Percentiles rank a stretch among this genome's conserved stretches.
Evolutionary conservation across 139 green algal species (phyloP).

Genomic region (Chlamydomonas asymmetrica): DNA sequence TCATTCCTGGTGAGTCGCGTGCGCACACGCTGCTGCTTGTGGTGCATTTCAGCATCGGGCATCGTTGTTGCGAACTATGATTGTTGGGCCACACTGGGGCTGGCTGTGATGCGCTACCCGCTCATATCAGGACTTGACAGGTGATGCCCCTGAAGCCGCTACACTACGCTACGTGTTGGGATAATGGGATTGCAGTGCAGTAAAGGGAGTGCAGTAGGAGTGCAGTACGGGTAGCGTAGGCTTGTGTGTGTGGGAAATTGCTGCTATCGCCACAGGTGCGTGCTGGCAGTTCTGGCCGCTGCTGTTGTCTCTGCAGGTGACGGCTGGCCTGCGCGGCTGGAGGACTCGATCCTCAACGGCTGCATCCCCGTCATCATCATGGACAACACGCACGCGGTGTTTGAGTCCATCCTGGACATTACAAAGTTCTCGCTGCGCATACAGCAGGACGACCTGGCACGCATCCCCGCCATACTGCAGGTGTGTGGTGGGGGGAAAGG

Average conservation of each 20-base stretch:
- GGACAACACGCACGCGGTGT: slow-evolving; percentile 29
- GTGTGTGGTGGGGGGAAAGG: neutral
- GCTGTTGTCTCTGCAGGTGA: slow-evolving; percentile 38
- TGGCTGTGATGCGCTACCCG: no score
- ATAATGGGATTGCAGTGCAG: no score
- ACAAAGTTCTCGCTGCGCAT: slow-evolving; percentile 32
- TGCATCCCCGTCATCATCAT: slow-evolving; percentile 71
- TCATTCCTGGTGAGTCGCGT: slow-evolving; percentile 41
- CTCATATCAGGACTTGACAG: no score
- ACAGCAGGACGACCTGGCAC: slow-evolving; percentile 21
- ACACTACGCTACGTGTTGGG: no score
- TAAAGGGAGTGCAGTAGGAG: neutral
- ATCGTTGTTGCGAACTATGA: no score
- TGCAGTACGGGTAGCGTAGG: neutral
- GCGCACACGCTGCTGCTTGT: no score
- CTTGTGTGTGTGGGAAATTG: neutral
- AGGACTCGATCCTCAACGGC: slow-evolving; percentile 70
- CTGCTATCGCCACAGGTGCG: neutral
- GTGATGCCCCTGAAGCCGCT: no score
- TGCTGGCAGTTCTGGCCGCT: neutral
- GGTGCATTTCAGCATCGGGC: no score
- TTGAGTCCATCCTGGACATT: slow-evolving; percentile 42
- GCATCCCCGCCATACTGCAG: slow-evolving; percentile 23
- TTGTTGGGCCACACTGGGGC: no score
- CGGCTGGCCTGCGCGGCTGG: slow-evolving; percentile 55